Base-by-base conservation (phyloP, 441 rosid genomes). In the Pelargonium citronellum region DNA sequence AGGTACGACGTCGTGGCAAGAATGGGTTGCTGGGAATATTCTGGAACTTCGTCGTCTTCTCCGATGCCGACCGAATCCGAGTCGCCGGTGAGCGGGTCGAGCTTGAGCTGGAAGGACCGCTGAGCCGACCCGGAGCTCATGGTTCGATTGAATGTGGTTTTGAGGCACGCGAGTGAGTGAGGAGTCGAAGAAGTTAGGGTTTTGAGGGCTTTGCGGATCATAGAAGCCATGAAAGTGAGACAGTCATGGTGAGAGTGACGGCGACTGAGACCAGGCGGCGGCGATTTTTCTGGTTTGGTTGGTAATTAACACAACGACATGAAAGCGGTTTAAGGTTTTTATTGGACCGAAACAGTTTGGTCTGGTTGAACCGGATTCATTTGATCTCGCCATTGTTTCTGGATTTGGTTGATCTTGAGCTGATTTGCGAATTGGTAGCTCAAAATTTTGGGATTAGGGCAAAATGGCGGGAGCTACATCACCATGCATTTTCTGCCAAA, bases 51-150 rank as follows among this genome's bases (percentile, higher is more conserved):
- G 69, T 78, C 89, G 57, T 78, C 83, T 22, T 92, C 98, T 66
- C 83, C 87, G 74, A 92, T 87, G 83, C 92, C 75, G 41, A 92
- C 74, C 96, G 97, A 95, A 63, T 95, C 98, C 11, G 97, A 84
- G 66, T 84, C 81, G 1, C 99, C 98, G 46, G 96, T 88, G 82
- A 91, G 89, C 1, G 97, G 91, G 69, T 91, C 86, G 73, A 83
- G 80, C 70, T 82, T 92, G 75, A 92, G 95, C 78, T 95, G 98
- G 91, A 95, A 88, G 37, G 86, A 57, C 64, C 87, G 87, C 60
- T 81, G 95, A 67, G 75, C 70, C 1, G 97, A 79, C 2, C 78
- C 82, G 44, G 89, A 81, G 74, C 79, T 83, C 99, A 94, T 94
- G 73, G 76, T 63, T 47, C 88, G 85, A 74, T 73, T 34, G 53